Percentiles rank a stretch among this genome's conserved stretches.
phyloP scores from a whole-genome alignment of 2,329 filamentous ascomycete species.

The Metarhizium robertsii region DNA sequence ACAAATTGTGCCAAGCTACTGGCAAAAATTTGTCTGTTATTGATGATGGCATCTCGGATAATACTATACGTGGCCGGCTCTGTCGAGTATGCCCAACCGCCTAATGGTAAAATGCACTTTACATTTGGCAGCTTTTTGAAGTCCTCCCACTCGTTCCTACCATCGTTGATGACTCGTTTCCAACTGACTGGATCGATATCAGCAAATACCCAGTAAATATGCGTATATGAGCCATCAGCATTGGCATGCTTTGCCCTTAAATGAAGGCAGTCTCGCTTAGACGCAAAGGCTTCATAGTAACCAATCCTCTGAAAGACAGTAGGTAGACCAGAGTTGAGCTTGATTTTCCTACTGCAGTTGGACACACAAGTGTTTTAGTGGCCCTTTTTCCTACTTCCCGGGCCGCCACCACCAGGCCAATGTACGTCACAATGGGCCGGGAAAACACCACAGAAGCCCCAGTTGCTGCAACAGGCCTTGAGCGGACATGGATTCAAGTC shows the following conservation, averaged over 20 bases:
- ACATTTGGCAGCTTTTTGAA: constrained; percentile 13
- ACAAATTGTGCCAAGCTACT: constrained; percentile 26
- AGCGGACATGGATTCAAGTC: constrained; percentile 15
- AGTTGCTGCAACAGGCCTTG: constrained; percentile 7
- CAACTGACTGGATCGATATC: constrained; percentile 13
- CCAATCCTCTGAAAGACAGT: constrained; percentile 10
- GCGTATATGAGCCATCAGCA: constrained; percentile 11
- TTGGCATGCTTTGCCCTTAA: constrained; percentile 9
- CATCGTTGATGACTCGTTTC: constrained; percentile 2
- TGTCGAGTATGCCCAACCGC: constrained; percentile 18
- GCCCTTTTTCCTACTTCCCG: constrained; percentile 9
- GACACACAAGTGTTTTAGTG: constrained; percentile 13
- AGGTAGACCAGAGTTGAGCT: neutral
- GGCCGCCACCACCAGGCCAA: neutral
- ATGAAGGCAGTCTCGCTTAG: constrained; percentile 6
- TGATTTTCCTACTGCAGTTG: constrained; percentile 16
- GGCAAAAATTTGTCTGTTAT: constrained; percentile 25
- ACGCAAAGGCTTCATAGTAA: constrained; percentile 13
- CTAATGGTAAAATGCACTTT: constrained; percentile 20
- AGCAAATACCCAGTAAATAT: constrained; percentile 21
- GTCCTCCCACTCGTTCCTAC: constrained; percentile 11
- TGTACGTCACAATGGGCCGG: constrained; percentile 2
- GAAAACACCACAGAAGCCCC: constrained; percentile 3
- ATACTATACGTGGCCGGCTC: constrained; percentile 12
- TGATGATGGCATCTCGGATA: constrained; percentile 12